phyloP scores from a whole-genome alignment of 2,329 filamentous ascomycete genomes.

The Phaeosphaeria sp. region DNA sequence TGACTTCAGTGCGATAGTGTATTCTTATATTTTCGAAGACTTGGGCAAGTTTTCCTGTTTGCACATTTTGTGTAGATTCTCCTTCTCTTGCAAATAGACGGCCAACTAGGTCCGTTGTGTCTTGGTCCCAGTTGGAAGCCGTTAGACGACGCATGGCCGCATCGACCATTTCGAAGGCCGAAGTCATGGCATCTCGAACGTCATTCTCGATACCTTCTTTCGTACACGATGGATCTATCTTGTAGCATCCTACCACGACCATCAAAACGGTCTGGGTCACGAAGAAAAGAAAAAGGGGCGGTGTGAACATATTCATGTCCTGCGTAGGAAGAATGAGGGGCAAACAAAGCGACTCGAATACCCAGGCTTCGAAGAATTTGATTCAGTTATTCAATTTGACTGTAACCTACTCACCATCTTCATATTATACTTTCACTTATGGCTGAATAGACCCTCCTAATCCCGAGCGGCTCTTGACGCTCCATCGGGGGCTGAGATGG shows the following conservation, averaged over 20 bases:
- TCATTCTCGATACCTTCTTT: constrained; percentile 8
- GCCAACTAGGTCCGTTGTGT: constrained; percentile 4
- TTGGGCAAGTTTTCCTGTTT: background rate
- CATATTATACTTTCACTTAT: too few species aligned
- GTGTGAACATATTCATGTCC: background rate
- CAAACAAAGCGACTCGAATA: too few species aligned
- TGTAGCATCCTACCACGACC: background rate
- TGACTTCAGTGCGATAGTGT: constrained; percentile 4
- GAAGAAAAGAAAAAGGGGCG: background rate
- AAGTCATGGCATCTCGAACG: constrained; percentile 9
- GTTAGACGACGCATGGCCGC: constrained; percentile 4
- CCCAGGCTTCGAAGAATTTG: too few species aligned
- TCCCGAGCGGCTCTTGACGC: too few species aligned
- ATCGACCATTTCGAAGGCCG: constrained; percentile 13
- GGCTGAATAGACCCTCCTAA: too few species aligned
- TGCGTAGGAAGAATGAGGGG: too few species aligned
- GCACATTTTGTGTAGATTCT: background rate
- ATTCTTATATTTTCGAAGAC: background rate
- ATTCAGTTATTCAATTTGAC: too few species aligned
- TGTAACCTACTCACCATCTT: too few species aligned
- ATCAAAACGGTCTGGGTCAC: background rate
- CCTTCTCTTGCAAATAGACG: constrained; percentile 11
- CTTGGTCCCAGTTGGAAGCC: background rate
- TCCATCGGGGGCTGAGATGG: background rate
- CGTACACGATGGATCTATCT: constrained; percentile 13